Conservation (phyloP, 2,329 filamentous ascomycete genomes). For the Plectosphaerella sp. region DNA sequence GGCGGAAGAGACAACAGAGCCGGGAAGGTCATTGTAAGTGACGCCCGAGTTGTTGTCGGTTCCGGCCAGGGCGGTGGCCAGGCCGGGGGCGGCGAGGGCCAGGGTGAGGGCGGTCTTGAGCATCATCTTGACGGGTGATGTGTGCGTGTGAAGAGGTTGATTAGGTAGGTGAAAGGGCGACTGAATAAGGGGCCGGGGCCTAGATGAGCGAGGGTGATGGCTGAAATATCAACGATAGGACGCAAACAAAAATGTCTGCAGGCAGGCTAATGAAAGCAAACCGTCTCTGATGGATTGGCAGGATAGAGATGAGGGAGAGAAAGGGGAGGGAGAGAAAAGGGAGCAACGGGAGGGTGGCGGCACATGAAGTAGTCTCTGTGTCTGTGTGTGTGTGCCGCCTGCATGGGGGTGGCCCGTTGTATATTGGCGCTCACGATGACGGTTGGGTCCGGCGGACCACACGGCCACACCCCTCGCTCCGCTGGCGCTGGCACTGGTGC, state of each 20-base stretch:
- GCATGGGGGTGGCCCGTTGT: no score
- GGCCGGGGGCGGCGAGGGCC: slow-evolving; percentile 14
- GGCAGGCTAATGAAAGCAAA: slow-evolving; percentile 2
- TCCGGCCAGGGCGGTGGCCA: slow-evolving; percentile 18
- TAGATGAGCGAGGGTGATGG: slow-evolving; percentile 22
- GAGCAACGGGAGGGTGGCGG: neutral
- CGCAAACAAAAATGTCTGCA: slow-evolving; percentile 17
- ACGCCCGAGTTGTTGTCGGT: slow-evolving; percentile 38
- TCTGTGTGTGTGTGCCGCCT: no score
- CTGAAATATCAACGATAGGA: slow-evolving; percentile 29
- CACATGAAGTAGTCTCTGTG: neutral
- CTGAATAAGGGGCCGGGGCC: slow-evolving; percentile 26
- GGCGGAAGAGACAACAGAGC: slow-evolving; percentile 9
- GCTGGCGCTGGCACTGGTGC: no score
- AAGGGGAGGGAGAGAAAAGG: slow-evolving; percentile 5
- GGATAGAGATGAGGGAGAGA: slow-evolving; percentile 2
- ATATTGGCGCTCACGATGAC: neutral
- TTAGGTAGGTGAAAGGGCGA: slow-evolving; percentile 17
- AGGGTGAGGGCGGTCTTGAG: slow-evolving; percentile 19
- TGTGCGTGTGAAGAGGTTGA: slow-evolving; percentile 5
- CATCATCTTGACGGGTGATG: slow-evolving; percentile 6
- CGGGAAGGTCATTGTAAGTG: slow-evolving; percentile 24
- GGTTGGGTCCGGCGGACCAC: neutral
- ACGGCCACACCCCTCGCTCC: no score
- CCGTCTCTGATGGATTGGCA: slow-evolving; percentile 11